Evolutionary conservation across 768 basidiomycete species (phyloP), one percentile per base, ranked within the genome.

Genomic region (Russula emetica): DNA sequence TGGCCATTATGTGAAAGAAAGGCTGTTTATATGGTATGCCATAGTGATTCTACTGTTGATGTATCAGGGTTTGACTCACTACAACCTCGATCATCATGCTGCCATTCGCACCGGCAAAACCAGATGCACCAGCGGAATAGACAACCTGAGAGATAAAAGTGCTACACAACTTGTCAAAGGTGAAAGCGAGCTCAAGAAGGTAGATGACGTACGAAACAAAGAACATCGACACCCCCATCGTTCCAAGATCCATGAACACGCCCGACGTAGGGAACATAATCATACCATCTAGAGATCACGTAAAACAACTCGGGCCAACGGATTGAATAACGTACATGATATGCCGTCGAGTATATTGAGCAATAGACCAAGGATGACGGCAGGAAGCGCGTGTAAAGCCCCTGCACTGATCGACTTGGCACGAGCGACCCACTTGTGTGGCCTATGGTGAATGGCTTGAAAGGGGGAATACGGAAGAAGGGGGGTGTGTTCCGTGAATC

Each of bases 21-120:
- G 96, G 95, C 90, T 93, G 67, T 16, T n/a, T 20, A 26, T 47
- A n/a, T 24, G 40, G 52, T 47, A 10, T 52, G 2, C 16, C 18
- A n/a, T 42, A 16, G 28, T 30, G 22, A 36, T 44, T 24, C 47
- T 44, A 47, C 55, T 11, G 26, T 45, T 32, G 42, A 63, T 36
- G 51, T 44, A 38, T 32, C 2, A 14, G 14, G 50, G 13, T 14
- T 47, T 20, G 20, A 26, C 56, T 57, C 72, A 93, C 90, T 68
- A 98, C 94, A 13, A 95, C 92, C 76, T 98, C 96, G 66, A 99
- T 98, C 94, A 98, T 97, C 94, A 95, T 94, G 67, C 90, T 93
- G 7, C 91, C 92, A 74, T 93, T 94, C 2, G 88, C 93, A 55
- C 91, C 92, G 10, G 85, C 85, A 73, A 99, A 97, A 26, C 86